Conservation (phyloP, 805 yeast genomes). For the Jamesozyma piceae region DNA sequence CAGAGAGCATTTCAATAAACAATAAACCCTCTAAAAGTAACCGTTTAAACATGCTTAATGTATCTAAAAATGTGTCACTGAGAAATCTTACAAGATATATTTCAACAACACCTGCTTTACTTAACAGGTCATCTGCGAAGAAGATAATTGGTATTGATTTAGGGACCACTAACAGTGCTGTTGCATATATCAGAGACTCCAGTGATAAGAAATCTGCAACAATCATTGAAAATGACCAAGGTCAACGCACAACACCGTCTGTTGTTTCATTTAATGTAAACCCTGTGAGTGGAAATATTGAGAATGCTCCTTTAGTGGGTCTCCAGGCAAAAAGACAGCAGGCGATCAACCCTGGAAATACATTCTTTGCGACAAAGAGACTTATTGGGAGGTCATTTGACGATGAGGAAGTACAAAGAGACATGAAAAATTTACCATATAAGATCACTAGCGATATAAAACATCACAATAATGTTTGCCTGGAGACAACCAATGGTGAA, state of each 20-base stretch:
- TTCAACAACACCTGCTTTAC: not conserved
- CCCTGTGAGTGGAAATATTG: constrained; percentile 1
- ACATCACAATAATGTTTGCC: constrained; percentile 75
- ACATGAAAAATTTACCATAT: constrained; percentile 53
- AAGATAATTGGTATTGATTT: constrained; percentile 69
- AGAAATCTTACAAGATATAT: not conserved
- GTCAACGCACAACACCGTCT: constrained; percentile 72
- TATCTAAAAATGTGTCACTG: not conserved
- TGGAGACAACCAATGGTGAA: constrained; percentile 33
- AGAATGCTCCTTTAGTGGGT: constrained; percentile 43
- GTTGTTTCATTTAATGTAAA: constrained; percentile 53
- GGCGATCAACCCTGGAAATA: constrained; percentile 62
- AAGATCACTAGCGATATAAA: constrained; percentile 40
- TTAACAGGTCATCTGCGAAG: not conserved
- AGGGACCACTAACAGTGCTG: constrained; percentile 84
- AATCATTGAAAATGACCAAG: constrained; percentile 65
- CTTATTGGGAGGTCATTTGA: constrained; percentile 63
- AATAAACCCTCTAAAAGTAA: no score
- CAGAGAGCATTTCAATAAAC: no score
- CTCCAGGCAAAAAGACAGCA: constrained; percentile 71
- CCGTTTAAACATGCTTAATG: not conserved
- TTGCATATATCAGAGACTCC: constrained; percentile 40
- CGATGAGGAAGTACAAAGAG: constrained; percentile 64
- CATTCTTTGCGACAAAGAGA: constrained; percentile 76
- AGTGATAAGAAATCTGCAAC: constrained; percentile 52